Evolutionary conservation across 129 eudicot genomes (phyloP), one percentile per base, ranked within the genome.

Genomic region (Pulicaria dysenterica): DNA sequence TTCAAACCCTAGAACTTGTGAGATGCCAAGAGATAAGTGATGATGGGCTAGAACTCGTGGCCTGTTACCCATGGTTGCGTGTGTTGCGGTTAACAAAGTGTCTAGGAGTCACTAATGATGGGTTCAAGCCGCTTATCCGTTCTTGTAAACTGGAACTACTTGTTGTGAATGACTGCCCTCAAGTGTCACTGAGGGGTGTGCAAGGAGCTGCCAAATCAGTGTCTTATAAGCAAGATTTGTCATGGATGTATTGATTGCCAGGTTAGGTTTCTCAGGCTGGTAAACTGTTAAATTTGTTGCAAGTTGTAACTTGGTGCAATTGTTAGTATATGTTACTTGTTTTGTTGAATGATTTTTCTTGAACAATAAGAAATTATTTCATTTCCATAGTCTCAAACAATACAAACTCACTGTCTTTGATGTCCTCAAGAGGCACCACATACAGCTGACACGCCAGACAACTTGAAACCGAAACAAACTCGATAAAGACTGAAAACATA

Each of bases 1-100:
- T 92, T 43, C 73, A 89, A 63, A 74, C 44, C 13, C 53, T 92
- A 19, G 98, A 89, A 76, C 88, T 92, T 49, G 85, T 73, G 9
- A 80, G 85, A 64, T 92, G 96, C 76, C 96, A 92, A 64, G 96
- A 89, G 65, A 67, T 92, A 44, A 86, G 87, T 7, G 96, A 89
- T 47, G 96, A 89, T 9, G 98, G 98, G 47, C 37, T 89, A 8
- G 82, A 79, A 76, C 64, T 81, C 39, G 82, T 82, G 6, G 83
- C 68, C 6, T 77, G 61, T 12, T 79, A 74, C 71, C 88, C 89
- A 0, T 49, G 37, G 38, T 43, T 92, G 62, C 19, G 79, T 0
- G 80, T 81, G 39, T 73, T 92, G 72, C 80, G 85, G 76, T 83
- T 92, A 37, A 69, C 83, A 38, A 85, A 87, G 79, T 92, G 98